Evolutionary conservation across 169 alveolate genomes (phyloP), one percentile per base, ranked within the genome.

Genomic region (Cryptosporidium andersoni): DNA sequence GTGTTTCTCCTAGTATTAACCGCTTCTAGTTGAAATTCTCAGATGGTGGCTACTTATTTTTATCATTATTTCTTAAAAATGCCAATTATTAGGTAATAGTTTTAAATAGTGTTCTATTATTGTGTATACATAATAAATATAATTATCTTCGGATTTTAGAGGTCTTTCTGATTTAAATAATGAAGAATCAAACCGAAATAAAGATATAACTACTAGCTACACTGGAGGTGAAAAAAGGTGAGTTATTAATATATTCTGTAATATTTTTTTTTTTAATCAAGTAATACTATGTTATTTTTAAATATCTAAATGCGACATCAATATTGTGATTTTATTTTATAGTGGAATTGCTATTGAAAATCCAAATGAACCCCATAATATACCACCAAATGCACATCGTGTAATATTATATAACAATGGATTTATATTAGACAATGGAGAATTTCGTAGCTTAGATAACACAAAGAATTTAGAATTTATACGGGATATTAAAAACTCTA

Each of bases 361-460:
- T 64, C 94, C 94, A 16, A 93, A 89, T 56, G 95, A 91, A 42
- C 74, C 81, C 9, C 80, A 81, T 16, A 48, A 81, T 49, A 80
- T 85, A 60, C 91, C 92, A 68, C 93, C 88, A 58, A 88, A 88
- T 14, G 90, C 90, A 80, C 55, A 91, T 43, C 91, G 66, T 80
- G 91, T 96, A 3, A 91, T 90, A 14, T 68, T 96, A 66, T 97
- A 92, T 80, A 66, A 90, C 81, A 96, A 95, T 64, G 99, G 99
- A 2, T 97, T 97, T 88, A 90, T 89, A 11, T 92, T 97, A 25
- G 97, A 96, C 88, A 95, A 94, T 56, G 98, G 97, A 7, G 95
- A 93, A 42, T 97, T 96, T 81, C 90, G 98, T 66, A 95, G 95
- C 45, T 93, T 94, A 51, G 81, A 90, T 14, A 51, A 88, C 3